Evolutionary conservation across 2,329 filamentous ascomycete genomes (phyloP).

Genomic region (Fusarium begoniae): DNA sequence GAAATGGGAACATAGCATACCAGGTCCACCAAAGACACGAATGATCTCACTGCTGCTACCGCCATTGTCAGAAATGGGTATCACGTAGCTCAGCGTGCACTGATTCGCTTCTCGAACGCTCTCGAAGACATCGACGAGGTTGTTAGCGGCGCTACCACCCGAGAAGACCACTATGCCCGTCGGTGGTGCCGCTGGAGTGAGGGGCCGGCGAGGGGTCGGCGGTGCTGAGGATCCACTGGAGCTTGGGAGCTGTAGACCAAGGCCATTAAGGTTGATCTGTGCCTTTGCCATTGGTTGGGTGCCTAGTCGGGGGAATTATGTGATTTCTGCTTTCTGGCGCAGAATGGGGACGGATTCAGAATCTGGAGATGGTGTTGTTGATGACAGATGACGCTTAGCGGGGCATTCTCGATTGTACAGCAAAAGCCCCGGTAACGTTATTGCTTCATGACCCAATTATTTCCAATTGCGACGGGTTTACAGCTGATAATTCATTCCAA

Average conservation of each 20-base stretch:
- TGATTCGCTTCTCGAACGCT: constrained; percentile 69
- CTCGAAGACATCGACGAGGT: constrained; percentile 89
- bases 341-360: background rate
- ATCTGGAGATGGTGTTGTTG: constrained; percentile 10
- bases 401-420: background rate
- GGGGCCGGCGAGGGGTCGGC: constrained; percentile 25
- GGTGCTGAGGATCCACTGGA: constrained; percentile 33
- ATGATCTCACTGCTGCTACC: constrained; percentile 94
- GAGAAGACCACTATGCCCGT: constrained; percentile 81
- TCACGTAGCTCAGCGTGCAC: constrained; percentile 81
- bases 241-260: constrained; percentile 37
- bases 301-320: constrained; percentile 10
- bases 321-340: background rate
- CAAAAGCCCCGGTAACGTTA: constrained; percentile 2
- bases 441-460: background rate
- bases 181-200: constrained; percentile 15
- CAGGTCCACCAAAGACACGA: constrained; percentile 92
- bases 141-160: constrained; percentile 94
- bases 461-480: background rate
- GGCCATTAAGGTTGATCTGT: constrained; percentile 26
- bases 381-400: constrained; percentile 18
- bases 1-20: constrained; percentile 64
- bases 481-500: background rate
- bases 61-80: constrained; percentile 96
- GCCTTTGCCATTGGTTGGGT: constrained; percentile 35